Conservation (phyloP, 805 yeast species). For the Candida broadrunensis region DNA sequence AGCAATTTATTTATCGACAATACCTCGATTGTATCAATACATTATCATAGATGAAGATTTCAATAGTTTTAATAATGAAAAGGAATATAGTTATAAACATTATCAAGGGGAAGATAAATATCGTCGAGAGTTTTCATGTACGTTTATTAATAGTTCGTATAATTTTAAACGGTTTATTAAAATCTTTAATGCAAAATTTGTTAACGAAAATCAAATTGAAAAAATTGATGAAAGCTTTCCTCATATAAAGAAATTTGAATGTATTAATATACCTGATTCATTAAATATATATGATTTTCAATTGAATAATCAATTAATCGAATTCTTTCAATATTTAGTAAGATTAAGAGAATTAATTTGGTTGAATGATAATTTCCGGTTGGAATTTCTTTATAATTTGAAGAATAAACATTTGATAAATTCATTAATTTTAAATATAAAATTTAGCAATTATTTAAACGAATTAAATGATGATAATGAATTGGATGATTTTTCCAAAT, state of each 20-base stretch:
- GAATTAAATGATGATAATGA: slow-evolving; percentile 9
- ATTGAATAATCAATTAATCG: slow-evolving; percentile 19
- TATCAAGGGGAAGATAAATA: slow-evolving; percentile 1
- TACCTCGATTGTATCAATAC: slow-evolving; percentile 36
- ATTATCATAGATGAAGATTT: slow-evolving; percentile 36
- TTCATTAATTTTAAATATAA: slow-evolving; percentile 27
- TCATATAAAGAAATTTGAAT: slow-evolving; percentile 22
- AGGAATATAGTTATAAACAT: slow-evolving; percentile 14
- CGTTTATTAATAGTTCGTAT: slow-evolving; percentile 37
- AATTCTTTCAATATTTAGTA: slow-evolving; percentile 21
- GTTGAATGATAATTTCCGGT: slow-evolving; percentile 28
- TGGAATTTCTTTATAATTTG: slow-evolving; percentile 23
- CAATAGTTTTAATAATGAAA: slow-evolving; percentile 30
- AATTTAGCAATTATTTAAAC: slow-evolving; percentile 17
- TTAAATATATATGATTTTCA: slow-evolving; percentile 33
- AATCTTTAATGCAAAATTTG: slow-evolving; percentile 6
- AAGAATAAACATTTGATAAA: slow-evolving; percentile 24
- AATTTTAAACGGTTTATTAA: slow-evolving; percentile 36
- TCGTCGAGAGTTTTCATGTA: slow-evolving; percentile 9
- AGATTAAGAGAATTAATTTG: slow-evolving; percentile 28
- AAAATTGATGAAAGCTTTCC: slow-evolving; percentile 4
- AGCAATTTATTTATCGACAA: slow-evolving; percentile 24
- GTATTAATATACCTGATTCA: slow-evolving; percentile 41
- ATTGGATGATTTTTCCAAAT: neutral
- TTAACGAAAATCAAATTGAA: neutral